phyloP scores from a whole-genome alignment of 2,329 filamentous ascomycete genomes.

The Aspergillus ustus region DNA sequence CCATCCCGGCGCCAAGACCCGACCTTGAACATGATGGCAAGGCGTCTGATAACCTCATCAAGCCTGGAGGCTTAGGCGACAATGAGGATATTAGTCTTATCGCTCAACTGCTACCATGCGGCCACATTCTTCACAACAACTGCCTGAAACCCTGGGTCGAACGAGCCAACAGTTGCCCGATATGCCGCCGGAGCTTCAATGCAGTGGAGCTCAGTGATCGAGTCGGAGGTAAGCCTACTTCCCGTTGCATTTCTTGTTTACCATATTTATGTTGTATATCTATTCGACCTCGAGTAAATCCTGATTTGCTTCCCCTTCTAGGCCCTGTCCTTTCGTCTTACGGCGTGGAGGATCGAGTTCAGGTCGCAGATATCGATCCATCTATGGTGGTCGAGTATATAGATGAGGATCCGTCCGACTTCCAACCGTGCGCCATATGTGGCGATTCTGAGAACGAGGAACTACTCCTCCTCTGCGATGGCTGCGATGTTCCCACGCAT shows the following conservation, averaged over 20 bases:
- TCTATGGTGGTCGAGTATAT: conserved; percentile 72
- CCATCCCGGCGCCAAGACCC: conserved; percentile 49
- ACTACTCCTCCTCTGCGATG: conserved; percentile 85
- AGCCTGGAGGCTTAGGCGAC: conserved; percentile 34
- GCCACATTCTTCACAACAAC: conserved; percentile 88
- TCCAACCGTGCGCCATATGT: conserved; percentile 82
- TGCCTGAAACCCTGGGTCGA: conserved; percentile 95
- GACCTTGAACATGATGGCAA: conserved; percentile 38
- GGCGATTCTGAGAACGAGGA: conserved; percentile 80
- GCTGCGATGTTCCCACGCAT: conserved; percentile 87
- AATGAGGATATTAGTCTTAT: conserved; percentile 56
- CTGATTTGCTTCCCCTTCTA: conserved; percentile 32
- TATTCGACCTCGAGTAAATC: background rate
- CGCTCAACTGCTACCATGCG: conserved; percentile 73
- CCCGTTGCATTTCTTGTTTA: conserved; percentile 7
- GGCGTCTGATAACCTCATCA: conserved; percentile 31
- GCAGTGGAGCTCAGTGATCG: conserved; percentile 81
- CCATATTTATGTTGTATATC: conserved; percentile 11
- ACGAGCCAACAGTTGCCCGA: conserved; percentile 96
- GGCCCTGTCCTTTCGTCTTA: conserved; percentile 64
- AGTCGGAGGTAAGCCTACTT: conserved; percentile 70
- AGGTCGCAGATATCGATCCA: conserved; percentile 83
- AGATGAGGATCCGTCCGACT: conserved; percentile 64
- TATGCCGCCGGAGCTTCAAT: conserved; percentile 92
- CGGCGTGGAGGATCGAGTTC: conserved; percentile 57